phyloP scores from a whole-genome alignment of 2,329 filamentous ascomycete species.

The Nothophoma quercina region DNA sequence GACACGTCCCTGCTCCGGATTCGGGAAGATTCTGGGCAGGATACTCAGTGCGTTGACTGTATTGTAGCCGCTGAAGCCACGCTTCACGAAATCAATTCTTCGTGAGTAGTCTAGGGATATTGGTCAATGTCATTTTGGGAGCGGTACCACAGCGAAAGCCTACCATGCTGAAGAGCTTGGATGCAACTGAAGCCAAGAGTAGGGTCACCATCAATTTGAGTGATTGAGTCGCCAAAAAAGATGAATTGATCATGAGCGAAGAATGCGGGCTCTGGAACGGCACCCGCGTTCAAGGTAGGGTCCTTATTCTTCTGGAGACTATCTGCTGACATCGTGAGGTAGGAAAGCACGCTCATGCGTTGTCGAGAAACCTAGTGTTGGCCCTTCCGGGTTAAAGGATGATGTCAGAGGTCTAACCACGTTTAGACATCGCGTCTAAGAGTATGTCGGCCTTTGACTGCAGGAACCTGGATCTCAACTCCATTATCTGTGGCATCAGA shows the following conservation, averaged over 20 bases:
- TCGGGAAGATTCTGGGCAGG: constrained; percentile 12
- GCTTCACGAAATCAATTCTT: constrained; percentile 14
- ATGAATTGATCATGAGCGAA: constrained; percentile 10
- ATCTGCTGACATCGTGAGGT: background rate
- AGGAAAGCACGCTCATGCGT: too few relatives aligned
- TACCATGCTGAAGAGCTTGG: constrained; percentile 12
- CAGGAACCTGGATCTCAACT: constrained; percentile 1
- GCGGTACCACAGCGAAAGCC: background rate
- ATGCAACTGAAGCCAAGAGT: constrained; percentile 12
- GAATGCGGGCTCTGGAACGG: background rate
- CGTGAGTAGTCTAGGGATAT: constrained; percentile 17
- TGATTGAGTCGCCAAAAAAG: constrained; percentile 18
- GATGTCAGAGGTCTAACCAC: constrained; percentile 1
- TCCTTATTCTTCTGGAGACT: background rate
- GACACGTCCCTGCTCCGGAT: constrained; percentile 5
- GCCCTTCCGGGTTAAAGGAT: background rate
- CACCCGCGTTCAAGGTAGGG: background rate
- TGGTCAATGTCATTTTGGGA: too few relatives aligned
- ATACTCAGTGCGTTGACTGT: constrained; percentile 13
- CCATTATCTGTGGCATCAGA: constrained; percentile 6
- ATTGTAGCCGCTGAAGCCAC: constrained; percentile 21
- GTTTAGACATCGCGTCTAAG: background rate
- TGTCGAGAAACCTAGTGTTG: background rate
- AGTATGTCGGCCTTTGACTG: constrained; percentile 1
- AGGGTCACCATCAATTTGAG: constrained; percentile 15